Percentiles rank a stretch among this genome's conserved stretches.
These are phyloP conservation scores for Tulasnella sp. DNA, from an alignment of 768 basidiomycete genomes.

Conservation along the genomic window DNA sequence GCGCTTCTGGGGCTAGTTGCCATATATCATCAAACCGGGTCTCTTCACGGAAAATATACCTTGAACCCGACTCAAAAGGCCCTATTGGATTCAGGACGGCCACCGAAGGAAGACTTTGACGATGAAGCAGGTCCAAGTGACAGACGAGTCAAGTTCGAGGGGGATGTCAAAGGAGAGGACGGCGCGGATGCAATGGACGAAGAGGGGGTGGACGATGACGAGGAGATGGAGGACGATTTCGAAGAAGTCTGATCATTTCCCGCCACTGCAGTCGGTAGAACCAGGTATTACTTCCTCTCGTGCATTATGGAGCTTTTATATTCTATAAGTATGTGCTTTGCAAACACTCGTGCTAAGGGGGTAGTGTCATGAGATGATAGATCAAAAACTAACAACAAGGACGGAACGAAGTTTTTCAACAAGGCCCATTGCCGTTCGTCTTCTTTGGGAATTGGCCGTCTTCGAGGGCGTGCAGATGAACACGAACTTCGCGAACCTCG, in stretches of 20 bases:
- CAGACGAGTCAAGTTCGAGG: neutral
- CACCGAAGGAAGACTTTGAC: neutral
- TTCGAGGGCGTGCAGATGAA: constrained; percentile 15
- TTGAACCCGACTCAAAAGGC: constrained; percentile 19
- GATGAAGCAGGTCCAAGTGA: constrained; percentile 23
- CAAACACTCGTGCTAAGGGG: neutral
- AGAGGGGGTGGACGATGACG: constrained; percentile 3
- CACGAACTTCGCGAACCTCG: constrained; percentile 65
- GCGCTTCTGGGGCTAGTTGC: constrained; percentile 36
- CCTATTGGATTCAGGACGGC: constrained; percentile 13
- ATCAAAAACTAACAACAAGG: too few relatives aligned
- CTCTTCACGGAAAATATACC: constrained; percentile 13
- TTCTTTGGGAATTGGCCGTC: constrained; percentile 12
- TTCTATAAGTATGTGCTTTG: neutral
- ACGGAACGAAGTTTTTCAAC: neutral
- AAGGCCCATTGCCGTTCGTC: neutral
- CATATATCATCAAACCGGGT: constrained; percentile 32
- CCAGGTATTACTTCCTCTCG: neutral
- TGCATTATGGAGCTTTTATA: neutral
- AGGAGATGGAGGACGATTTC: constrained; percentile 27
- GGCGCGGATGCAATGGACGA: neutral
- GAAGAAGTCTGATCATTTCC: constrained; percentile 23
- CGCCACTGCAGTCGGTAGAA: neutral
- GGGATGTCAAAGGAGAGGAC: neutral
- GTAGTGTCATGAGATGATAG: neutral